Percentiles rank a stretch among this genome's conserved stretches.
Evolutionary conservation across 2,329 filamentous ascomycete genomes (phyloP).

Genomic region (Diplocarpon mali): DNA sequence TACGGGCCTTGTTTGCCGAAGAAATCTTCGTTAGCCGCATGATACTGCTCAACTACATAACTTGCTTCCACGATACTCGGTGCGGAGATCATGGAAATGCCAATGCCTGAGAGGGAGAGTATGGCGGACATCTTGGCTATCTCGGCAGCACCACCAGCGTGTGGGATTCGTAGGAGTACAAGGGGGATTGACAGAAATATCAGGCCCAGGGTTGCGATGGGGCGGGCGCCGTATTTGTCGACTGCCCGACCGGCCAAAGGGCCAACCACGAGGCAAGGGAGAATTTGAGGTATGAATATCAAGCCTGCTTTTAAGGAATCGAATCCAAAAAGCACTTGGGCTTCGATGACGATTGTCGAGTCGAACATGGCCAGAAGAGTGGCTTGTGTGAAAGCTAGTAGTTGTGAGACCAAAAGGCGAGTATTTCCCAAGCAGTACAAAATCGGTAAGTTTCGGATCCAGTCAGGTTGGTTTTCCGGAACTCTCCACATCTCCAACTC

Average conservation of each 20-base stretch:
- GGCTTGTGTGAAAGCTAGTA: conserved; percentile 35
- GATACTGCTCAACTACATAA: conserved; percentile 42
- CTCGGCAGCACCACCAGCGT: conserved; percentile 29
- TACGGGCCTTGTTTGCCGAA: conserved; percentile 48
- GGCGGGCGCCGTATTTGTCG: conserved; percentile 29
- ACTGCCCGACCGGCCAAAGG: conserved; percentile 29
- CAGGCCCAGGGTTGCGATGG: conserved; percentile 26
- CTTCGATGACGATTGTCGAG: conserved; percentile 31
- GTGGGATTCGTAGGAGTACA: conserved; percentile 33
- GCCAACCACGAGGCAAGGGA: conserved; percentile 29
- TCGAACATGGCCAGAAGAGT: conserved; percentile 30
- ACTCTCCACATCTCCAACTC: conserved; percentile 32
- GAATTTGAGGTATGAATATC: conserved; percentile 29
- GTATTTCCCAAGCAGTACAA: conserved; percentile 33
- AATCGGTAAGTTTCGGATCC: conserved; percentile 35
- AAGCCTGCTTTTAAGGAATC: conserved; percentile 29
- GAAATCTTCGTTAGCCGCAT: conserved; percentile 41
- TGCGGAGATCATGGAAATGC: conserved; percentile 41
- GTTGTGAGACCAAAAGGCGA: conserved; percentile 30
- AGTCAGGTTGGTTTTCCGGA: conserved; percentile 28
- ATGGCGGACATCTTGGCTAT: conserved; percentile 36
- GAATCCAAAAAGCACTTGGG: conserved; percentile 29
- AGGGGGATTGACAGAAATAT: conserved; percentile 15
- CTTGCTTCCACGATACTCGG: conserved; percentile 47
- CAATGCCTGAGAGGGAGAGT: conserved; percentile 37